Evolutionary conservation across 192 early-diverging fungal genomes (phyloP), one percentile per base, ranked within the genome.

Genomic region (Podila epigama): DNA sequence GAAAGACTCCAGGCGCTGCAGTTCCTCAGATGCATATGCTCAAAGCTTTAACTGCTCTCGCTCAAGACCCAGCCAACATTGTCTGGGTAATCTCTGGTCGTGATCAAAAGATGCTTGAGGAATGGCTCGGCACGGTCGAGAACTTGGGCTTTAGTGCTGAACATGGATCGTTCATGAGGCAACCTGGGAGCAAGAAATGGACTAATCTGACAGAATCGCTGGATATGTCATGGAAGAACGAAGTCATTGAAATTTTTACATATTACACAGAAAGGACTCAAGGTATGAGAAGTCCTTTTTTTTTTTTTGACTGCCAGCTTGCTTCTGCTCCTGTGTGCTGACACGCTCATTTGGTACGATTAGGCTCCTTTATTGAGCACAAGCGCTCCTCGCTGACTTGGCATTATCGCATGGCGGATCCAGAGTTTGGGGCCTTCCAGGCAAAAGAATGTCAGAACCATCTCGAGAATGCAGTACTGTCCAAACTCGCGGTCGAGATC

Each of bases 371-470:
- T 66, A 92, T 97, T 51, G 97, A 99, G 57, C 89, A 93, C 81
- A 99, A 99, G 82, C 82, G 92, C 34, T 92, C 90, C 28, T 92
- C 96, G 6, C 85, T 99, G 20, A 97, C 97, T 36, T 99, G 97
- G 97, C 96, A 99, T 65, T 99, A 94, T 85, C 89, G 95, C 32
- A 85, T 94, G 65, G 92, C 96, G 4, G 98, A 99, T 68, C 98
- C 96, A 3, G 91, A 92, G 48, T 99, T 95, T 85, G 98, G 89
- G 35, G 86, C 85, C 32, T 99, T 98, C 87, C 98, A 99, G 83
- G 92, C 95, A 28, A 97, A 97, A 72, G 97, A 99, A 68, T 97
- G 95, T 79, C 93, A 95, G 81, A 97, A 96, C 79, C 95, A 98
- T 75, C 73, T 99, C 36, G 94, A 97, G 78, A 88, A 94, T 62